Evolutionary conservation across 2,329 filamentous ascomycete genomes (phyloP).

Genomic region (Proliferodiscus dingleyae): DNA sequence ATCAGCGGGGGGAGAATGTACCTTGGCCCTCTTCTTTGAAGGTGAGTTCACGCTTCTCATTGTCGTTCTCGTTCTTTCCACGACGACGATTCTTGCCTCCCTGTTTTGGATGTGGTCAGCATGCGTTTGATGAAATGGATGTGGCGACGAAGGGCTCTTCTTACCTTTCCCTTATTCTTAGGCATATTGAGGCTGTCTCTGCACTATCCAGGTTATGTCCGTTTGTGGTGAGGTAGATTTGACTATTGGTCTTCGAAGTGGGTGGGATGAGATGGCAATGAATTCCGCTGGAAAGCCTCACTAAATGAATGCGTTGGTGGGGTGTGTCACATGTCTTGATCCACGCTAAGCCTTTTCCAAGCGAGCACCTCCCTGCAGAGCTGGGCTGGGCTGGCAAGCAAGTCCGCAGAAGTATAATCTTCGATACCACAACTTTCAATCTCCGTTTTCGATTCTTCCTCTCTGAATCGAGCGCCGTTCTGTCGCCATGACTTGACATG

Average conservation of each 20-base stretch:
- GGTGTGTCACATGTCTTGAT: too few relatives aligned
- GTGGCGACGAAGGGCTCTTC: conserved; percentile 24
- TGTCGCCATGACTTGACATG: too few relatives aligned
- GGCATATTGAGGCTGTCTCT: conserved; percentile 78
- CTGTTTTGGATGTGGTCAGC: conserved; percentile 43
- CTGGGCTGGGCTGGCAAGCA: too few relatives aligned
- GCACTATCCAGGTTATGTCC: conserved; percentile 9
- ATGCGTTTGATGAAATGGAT: conserved; percentile 3
- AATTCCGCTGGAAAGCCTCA: too few relatives aligned
- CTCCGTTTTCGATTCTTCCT: too few relatives aligned
- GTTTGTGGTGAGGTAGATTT: conserved; percentile 4
- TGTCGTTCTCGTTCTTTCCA: conserved; percentile 99
- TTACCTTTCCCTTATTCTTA: conserved; percentile 99
- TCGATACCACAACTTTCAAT: too few relatives aligned
- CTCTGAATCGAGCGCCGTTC: too few relatives aligned
- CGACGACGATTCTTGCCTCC: conserved; percentile 97
- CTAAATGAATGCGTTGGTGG: too few relatives aligned
- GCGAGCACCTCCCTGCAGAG: too few relatives aligned
- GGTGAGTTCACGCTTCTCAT: conserved; percentile 96
- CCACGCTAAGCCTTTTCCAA: too few relatives aligned
- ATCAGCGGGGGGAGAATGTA: conserved; percentile 30
- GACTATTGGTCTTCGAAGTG: conserved; percentile 8
- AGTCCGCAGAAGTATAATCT: too few relatives aligned
- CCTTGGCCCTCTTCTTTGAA: conserved; percentile 98
- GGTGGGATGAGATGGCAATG: too few relatives aligned